phyloP scores from a whole-genome alignment of 164 flowering plant genomes.

The Warburgia ugandensis region DNA sequence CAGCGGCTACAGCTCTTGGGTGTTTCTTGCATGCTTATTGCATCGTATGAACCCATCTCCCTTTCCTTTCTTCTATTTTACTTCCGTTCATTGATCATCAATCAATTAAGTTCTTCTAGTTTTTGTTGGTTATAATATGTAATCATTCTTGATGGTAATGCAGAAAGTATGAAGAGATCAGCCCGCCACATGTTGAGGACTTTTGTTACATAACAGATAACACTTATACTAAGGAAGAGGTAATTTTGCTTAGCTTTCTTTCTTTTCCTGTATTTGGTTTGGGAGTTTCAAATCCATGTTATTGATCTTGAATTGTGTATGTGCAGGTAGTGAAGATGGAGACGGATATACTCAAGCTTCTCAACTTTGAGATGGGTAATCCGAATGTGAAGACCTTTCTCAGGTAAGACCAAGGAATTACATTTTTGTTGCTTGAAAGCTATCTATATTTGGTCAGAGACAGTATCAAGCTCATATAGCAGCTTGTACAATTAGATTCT shows the following conservation, averaged over 20 bases:
- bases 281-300: background rate
- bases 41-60: constrained; percentile 46
- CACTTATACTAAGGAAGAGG: constrained; percentile 69
- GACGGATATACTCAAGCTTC: constrained; percentile 39
- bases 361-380: constrained; percentile 56
- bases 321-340: constrained; percentile 62
- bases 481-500: background rate
- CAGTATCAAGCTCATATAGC: background rate
- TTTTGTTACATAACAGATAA: constrained; percentile 88
- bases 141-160: background rate
- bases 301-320: background rate
- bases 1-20: constrained; percentile 68
- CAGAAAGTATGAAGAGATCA: constrained; percentile 92
- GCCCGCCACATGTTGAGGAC: constrained; percentile 74
- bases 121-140: background rate
- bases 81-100: background rate
- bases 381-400: constrained; percentile 62
- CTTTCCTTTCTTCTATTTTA: background rate
- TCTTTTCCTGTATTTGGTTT: background rate
- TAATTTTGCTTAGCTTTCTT: constrained; percentile 8
- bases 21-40: constrained; percentile 81
- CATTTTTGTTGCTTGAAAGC: background rate
- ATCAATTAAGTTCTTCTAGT: background rate
- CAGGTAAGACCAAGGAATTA: constrained; percentile 26
- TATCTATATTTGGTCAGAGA: too few species aligned